A percentile compares a stretch with the other conserved stretches of the same genome.
Evolutionary conservation across 1,139 yeast genomes (phyloP).

Genomic region (Arxiozyma bovina): DNA sequence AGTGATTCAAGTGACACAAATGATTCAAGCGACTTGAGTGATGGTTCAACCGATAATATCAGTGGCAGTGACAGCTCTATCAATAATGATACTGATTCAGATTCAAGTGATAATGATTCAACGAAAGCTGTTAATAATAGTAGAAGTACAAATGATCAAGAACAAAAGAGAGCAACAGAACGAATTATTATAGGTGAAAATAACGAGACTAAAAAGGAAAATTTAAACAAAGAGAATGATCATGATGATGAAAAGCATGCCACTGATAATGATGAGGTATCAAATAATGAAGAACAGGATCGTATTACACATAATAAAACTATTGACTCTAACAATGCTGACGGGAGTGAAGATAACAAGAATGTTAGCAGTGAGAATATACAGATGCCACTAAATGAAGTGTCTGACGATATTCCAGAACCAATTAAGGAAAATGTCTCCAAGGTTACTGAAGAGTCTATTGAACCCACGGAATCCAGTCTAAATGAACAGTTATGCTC

Average conservation of each 20-base stretch:
- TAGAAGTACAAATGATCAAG: background rate
- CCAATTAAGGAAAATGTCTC: background rate
- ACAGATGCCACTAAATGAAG: background rate
- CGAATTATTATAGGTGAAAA: background rate
- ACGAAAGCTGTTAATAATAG: background rate
- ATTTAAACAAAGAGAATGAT: background rate
- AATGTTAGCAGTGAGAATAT: background rate
- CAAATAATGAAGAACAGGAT: background rate
- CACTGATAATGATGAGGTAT: background rate
- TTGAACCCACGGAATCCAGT: too few species aligned
- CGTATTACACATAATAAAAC: background rate
- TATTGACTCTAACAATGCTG: background rate
- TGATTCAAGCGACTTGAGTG: constrained; percentile 5
- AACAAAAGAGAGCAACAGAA: background rate
- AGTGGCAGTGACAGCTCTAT: background rate
- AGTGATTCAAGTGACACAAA: constrained; percentile 3
- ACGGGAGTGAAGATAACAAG: background rate
- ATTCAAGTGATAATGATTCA: constrained; percentile 1
- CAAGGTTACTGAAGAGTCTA: background rate
- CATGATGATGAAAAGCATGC: background rate
- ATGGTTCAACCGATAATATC: background rate
- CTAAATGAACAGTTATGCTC: background rate
- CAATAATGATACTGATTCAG: constrained; percentile 4
- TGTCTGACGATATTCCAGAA: background rate
- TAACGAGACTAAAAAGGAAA: background rate